Base-by-base conservation (phyloP, 805 yeast species). In the Myxozyma sirexii region DNA sequence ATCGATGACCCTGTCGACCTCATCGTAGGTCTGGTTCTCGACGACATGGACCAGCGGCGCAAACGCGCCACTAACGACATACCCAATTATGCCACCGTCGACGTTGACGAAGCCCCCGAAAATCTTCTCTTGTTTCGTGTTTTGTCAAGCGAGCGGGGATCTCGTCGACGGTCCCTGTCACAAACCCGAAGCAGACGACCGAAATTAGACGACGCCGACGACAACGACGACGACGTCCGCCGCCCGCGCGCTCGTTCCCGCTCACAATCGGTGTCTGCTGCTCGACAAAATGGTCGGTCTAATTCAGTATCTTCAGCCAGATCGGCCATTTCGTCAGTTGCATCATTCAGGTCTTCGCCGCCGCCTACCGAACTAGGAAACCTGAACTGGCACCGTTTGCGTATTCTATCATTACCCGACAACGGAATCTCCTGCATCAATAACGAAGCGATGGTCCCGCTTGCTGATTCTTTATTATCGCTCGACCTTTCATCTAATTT, bases 401-500 rank as follows among this genome's bases (percentile, higher is more conserved):
- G 73, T 33, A 79, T 79, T 62, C 63, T 79, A 6, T 76, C 80
- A 1, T 68, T 79, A 10, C 66, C 77, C 4, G 80, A 79, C 45
- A 75, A 75, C 54, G 73, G 72, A 43, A 74, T 79, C n/a, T 60
- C 70, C 1, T 63, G 61, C 19, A 69, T 79, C 8, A 67, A 66
- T 68, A 52, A 68, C 65, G 33, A 64, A 65, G 57, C 69, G 71
- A 41, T 76, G 75, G 59, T 61, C 45, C 64, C 74, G 68, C 48
- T 69, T 62, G 42, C 66, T 73, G 69, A 65, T 19, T 71, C 73
- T 46, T 66, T 79, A 12, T 68, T 77, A 0, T 74, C 80, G 1
- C 75, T 85, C 52, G 87, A 85, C 66, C 70, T 85, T 33, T 84
- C 88, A 1, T 76, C 78, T 59, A 85, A 85, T 65, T 70, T 77